Evolutionary conservation across 306 rosid genomes (phyloP).

Genomic region (Dalbergia cultrata): DNA sequence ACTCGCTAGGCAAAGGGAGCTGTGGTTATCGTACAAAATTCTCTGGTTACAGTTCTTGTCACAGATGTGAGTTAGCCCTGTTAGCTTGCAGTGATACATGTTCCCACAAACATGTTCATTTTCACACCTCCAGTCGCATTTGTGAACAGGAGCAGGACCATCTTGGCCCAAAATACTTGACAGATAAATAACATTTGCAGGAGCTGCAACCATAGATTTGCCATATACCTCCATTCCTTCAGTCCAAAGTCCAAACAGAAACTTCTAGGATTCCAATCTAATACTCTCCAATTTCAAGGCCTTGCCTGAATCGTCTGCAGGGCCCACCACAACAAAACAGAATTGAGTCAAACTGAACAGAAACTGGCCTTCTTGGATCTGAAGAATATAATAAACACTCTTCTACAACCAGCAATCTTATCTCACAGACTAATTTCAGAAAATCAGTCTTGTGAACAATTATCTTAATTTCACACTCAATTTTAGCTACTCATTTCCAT

Average conservation of each 20-base stretch:
- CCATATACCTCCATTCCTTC: constrained; percentile 90
- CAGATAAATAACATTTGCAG: constrained; percentile 93
- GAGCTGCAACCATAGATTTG: constrained; percentile 78
- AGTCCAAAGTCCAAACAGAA: constrained; percentile 45
- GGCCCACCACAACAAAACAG: constrained; percentile 70
- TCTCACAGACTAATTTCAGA: constrained; percentile 33
- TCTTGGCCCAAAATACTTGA: constrained; percentile 92
- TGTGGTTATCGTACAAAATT: constrained; percentile 96
- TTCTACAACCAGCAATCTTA: constrained; percentile 8
- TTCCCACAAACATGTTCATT: constrained; percentile 94
- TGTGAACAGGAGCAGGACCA: constrained; percentile 76
- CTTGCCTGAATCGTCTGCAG: constrained; percentile 69
- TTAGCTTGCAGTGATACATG: constrained; percentile 94
- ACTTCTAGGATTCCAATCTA: constrained; percentile 62
- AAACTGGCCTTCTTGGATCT: constrained; percentile 36
- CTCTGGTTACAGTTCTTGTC: constrained; percentile 99
- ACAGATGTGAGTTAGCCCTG: constrained; percentile 98
- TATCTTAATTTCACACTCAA: constrained; percentile 28
- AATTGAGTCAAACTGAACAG: constrained; percentile 61
- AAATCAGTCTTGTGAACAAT: constrained; percentile 25
- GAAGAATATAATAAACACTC: constrained; percentile 30
- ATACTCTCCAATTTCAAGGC: constrained; percentile 53
- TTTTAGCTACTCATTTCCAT: constrained; percentile 23
- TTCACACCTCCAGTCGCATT: constrained; percentile 94
- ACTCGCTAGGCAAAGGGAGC: constrained; percentile 91